These are phyloP conservation scores for Pythium dissotocum DNA, from an alignment of 352 stramenopile species.

Conservation along the genomic window DNA sequence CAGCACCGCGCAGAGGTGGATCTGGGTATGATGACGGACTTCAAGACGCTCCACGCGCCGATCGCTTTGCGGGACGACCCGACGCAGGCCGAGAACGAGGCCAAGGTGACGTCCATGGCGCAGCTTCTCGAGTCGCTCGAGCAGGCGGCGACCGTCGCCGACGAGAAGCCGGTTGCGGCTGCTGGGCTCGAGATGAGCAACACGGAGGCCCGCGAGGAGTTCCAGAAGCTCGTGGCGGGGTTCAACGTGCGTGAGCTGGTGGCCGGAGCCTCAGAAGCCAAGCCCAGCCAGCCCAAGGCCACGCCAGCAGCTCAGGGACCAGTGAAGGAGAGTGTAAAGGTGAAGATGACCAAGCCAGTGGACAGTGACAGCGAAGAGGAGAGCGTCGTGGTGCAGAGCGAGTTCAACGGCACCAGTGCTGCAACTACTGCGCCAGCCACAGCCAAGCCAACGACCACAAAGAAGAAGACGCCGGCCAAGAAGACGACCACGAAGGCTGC, in stretches of 20 bases:
- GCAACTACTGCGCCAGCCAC: conserved; percentile 6
- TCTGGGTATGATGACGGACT: conserved; percentile 84
- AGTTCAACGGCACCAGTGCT: conserved; percentile 39
- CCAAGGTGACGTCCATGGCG: conserved; percentile 70
- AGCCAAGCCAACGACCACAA: conserved; percentile 11
- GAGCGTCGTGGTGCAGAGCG: conserved; percentile 69
- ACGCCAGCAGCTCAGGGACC: conserved; percentile 2
- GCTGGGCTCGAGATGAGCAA: conserved; percentile 41
- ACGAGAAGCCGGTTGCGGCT: conserved; percentile 21
- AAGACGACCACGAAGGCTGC: conserved; percentile 48
- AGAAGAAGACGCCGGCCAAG: conserved; percentile 39
- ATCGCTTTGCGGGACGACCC: conserved; percentile 73
- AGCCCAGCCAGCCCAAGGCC: conserved; percentile 13
- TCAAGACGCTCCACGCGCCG: conserved; percentile 68
- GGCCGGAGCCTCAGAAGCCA: conserved; percentile 29
- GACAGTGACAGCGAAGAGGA: conserved; percentile 79
- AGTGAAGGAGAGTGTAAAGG: conserved; percentile 5
- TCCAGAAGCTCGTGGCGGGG: conserved; percentile 59
- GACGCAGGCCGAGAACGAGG: conserved; percentile 47
- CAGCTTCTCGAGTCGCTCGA: conserved; percentile 75
- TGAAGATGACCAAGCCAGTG: conserved; percentile 20
- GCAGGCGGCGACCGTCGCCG: conserved; percentile 42
- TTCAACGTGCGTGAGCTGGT: conserved; percentile 50
- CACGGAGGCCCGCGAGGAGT: conserved; percentile 46
- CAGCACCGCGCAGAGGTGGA: conserved; percentile 58